Conservation (phyloP, 441 rosid genomes). For the Euphorbia corollata region DNA sequence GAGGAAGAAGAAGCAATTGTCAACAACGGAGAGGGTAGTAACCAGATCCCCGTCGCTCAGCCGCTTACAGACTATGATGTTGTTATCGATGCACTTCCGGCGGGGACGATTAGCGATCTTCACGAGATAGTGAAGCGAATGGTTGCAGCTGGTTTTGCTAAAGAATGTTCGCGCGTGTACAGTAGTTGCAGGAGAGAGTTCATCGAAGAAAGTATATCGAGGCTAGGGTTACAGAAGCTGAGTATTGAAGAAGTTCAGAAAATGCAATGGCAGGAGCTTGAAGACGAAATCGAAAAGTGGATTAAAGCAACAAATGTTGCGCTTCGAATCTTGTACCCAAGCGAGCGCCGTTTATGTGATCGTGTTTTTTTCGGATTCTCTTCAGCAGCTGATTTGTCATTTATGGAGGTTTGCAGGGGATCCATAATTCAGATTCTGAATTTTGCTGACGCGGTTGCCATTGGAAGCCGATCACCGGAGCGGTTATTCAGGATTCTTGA, state of each 20-base stretch:
- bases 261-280: constrained; percentile 69
- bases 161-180: constrained; percentile 76
- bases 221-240: constrained; percentile 69
- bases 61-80: constrained; percentile 68
- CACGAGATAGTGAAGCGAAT: constrained; percentile 86
- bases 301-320: constrained; percentile 69
- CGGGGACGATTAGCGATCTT: constrained; percentile 65
- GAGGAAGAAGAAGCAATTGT: constrained; percentile 35
- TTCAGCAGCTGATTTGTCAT: constrained; percentile 64
- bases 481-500: constrained; percentile 77
- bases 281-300: constrained; percentile 85
- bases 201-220: constrained; percentile 76
- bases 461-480: constrained; percentile 78
- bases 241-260: constrained; percentile 80
- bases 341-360: constrained; percentile 86
- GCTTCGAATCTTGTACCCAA: constrained; percentile 73
- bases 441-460: constrained; percentile 74
- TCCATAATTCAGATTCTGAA: constrained; percentile 60
- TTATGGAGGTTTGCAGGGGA: constrained; percentile 91
- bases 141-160: constrained; percentile 68
- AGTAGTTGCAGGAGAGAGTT: constrained; percentile 76
- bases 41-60: constrained; percentile 66
- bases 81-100: constrained; percentile 77
- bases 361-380: constrained; percentile 69
- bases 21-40: constrained; percentile 27